phyloP scores from a whole-genome alignment of 768 basidiomycete genomes.

The Termitomyces sp. region DNA sequence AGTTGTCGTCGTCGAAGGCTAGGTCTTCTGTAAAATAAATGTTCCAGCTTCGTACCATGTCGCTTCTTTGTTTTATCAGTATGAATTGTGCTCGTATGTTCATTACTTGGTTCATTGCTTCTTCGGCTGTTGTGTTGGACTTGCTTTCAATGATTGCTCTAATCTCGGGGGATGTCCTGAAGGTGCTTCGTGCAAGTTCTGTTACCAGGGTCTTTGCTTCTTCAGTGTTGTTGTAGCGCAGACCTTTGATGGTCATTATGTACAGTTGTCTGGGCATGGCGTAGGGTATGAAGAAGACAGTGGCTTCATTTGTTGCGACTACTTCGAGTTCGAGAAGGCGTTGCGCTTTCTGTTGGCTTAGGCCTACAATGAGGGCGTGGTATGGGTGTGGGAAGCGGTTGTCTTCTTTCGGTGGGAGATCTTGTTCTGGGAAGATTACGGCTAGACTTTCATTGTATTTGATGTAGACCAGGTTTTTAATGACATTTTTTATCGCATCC shows the following conservation, averaged over 20 bases:
- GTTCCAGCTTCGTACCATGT: not conserved
- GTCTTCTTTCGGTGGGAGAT: not conserved
- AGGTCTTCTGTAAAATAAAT: not conserved
- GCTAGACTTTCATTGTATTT: not conserved
- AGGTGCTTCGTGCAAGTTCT: fast-evolving
- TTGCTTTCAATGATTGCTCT: not conserved
- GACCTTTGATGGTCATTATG: not conserved
- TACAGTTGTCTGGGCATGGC: not conserved
- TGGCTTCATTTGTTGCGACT: not conserved
- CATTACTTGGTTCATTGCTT: not conserved
- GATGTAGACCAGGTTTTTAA: not conserved
- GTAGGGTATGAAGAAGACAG: not conserved
- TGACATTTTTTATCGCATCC: not conserved
- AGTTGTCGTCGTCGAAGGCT: not conserved
- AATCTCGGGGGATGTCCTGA: not conserved
- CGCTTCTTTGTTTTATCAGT: fast-evolving
- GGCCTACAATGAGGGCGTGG: not conserved
- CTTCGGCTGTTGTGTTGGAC: not conserved
- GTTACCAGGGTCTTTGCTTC: not conserved
- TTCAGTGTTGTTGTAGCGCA: not conserved
- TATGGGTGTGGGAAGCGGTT: not conserved
- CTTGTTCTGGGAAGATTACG: not conserved
- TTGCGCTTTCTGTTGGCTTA: not conserved
- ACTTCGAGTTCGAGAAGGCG: not conserved
- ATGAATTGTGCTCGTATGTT: too few species aligned